Percentiles rank a stretch among this genome's conserved stretches.
These are phyloP conservation scores for Nitzschia sp. DNA, from an alignment of 108 stramenopile species.

Conservation along the genomic window DNA sequence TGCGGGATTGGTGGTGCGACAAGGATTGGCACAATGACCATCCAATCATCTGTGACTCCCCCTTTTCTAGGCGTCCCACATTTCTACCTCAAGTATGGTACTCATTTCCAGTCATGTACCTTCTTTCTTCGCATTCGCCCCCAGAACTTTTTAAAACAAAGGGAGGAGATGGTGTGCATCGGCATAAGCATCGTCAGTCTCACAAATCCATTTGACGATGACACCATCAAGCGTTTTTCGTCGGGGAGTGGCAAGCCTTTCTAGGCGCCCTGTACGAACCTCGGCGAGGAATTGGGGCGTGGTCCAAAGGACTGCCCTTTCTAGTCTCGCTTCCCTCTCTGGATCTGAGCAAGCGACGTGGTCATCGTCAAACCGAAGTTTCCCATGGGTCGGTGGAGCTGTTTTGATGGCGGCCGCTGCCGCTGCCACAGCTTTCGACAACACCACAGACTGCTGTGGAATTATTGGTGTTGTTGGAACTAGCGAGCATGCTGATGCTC, in stretches of 20 bases:
- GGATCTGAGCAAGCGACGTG: neutral
- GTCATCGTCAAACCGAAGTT: neutral
- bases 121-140: no score
- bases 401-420: conserved; percentile 56
- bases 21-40: no score
- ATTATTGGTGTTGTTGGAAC: conserved; percentile 50
- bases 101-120: no score
- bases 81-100: no score
- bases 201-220: no score
- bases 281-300: neutral
- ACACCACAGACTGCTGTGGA: conserved; percentile 49
- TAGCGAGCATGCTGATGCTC: conserved; percentile 33
- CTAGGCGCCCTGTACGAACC: neutral
- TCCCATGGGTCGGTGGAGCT: conserved; percentile 29
- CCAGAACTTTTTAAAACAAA: no score
- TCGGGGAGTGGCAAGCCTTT: neutral
- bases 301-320: neutral
- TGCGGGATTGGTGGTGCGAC: no score
- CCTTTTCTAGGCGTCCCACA: no score
- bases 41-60: no score
- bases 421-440: neutral
- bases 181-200: no score
- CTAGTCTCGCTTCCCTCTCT: conserved; percentile 4
- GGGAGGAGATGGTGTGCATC: no score
- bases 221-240: neutral